Evolutionary conservation across 371 early-diverging fungal species (phyloP).

Genomic region (Actinomortierella ambigua): DNA sequence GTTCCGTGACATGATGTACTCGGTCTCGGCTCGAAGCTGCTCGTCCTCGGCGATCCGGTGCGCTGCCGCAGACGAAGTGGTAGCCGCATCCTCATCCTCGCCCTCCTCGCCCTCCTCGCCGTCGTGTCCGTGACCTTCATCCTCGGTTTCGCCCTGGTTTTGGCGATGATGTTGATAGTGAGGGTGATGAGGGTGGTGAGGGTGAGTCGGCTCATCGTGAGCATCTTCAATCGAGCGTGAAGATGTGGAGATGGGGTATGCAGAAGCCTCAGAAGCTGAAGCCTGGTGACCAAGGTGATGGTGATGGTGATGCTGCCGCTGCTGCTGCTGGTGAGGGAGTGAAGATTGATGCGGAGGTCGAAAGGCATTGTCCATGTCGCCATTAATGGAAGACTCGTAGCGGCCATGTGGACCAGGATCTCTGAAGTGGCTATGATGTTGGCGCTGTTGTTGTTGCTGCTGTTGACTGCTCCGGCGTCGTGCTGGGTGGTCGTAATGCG

Average conservation of each 20-base stretch:
- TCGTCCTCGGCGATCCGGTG: conserved; percentile 2
- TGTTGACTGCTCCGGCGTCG: too few relatives aligned
- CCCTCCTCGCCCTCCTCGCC: conserved; percentile 6
- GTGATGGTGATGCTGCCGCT: conserved; percentile 21
- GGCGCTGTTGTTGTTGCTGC: too few relatives aligned
- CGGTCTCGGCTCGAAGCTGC: conserved; percentile 38
- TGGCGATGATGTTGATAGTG: conserved; percentile 8
- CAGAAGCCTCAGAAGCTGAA: not conserved
- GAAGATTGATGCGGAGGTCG: too few relatives aligned
- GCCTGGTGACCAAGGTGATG: not conserved
- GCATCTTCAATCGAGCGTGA: not conserved
- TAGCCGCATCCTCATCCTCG: conserved; percentile 24
- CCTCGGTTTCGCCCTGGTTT: conserved; percentile 11
- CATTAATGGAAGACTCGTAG: too few relatives aligned
- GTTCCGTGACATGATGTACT: conserved; percentile 45
- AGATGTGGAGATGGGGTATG: not conserved
- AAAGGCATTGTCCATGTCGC: too few relatives aligned
- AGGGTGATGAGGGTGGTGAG: too few relatives aligned
- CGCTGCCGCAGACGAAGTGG: too few relatives aligned
- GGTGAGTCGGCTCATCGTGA: not conserved
- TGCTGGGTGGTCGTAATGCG: too few relatives aligned
- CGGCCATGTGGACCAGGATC: too few relatives aligned
- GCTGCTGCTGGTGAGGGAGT: conserved; percentile 12
- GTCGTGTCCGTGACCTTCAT: conserved; percentile 10
- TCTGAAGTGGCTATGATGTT: too few relatives aligned